A percentile compares a stretch with the other conserved stretches of the same genome.
Conservation (phyloP, 192 early-diverging fungal species). For the Coemansia sp. region DNA sequence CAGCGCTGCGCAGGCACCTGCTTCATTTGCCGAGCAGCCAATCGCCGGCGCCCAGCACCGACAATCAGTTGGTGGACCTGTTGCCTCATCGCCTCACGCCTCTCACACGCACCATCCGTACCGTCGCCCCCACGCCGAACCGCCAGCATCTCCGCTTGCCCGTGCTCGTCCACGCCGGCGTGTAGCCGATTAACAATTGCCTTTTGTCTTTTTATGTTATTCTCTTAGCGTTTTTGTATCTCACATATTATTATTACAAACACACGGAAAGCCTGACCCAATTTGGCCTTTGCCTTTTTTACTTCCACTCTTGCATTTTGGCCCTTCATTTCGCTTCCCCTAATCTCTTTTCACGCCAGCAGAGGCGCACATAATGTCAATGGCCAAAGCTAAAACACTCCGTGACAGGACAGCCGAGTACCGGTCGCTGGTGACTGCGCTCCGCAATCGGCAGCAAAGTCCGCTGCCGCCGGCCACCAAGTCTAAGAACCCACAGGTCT, state of each 20-base stretch:
- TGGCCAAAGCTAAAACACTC: slow-evolving; percentile 39
- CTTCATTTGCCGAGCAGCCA: background rate
- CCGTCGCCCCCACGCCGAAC: slow-evolving; percentile 36
- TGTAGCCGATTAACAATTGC: background rate
- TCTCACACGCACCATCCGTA: slow-evolving; percentile 22
- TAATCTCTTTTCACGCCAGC: background rate
- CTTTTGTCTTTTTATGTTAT: background rate
- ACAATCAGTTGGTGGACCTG: slow-evolving; percentile 23
- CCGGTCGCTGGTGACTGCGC: slow-evolving; percentile 73
- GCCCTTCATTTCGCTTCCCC: background rate
- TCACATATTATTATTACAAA: background rate
- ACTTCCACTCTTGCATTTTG: background rate
- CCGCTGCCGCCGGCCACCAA: slow-evolving; percentile 12
- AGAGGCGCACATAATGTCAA: slow-evolving; percentile 18
- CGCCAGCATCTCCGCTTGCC: background rate
- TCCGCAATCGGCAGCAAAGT: slow-evolving; percentile 55
- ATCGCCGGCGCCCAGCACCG: slow-evolving; percentile 1
- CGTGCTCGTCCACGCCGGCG: background rate
- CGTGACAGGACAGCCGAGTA: slow-evolving; percentile 85
- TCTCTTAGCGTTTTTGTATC: slow-evolving; percentile 5
- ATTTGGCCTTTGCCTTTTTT: background rate
- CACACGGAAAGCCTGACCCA: too few species aligned
- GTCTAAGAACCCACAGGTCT: slow-evolving; percentile 2
- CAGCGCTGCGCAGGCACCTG: too few species aligned
- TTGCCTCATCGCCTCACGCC: slow-evolving; percentile 13